Evolutionary conservation across 2,329 filamentous ascomycete species (phyloP).

Genomic region (Cladosporium cucumerinum): DNA sequence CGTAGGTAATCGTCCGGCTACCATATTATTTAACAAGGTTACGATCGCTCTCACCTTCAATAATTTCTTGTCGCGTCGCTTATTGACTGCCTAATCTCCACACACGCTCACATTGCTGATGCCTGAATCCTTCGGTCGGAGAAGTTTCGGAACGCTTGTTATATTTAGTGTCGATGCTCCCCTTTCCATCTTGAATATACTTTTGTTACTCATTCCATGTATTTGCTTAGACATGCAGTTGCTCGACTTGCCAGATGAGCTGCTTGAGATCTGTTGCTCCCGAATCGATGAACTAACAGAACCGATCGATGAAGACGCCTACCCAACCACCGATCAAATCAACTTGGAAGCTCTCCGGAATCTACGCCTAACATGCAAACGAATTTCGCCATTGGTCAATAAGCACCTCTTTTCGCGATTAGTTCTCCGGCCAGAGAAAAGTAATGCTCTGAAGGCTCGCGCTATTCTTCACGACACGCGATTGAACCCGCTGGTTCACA

Average conservation of each 20-base stretch:
- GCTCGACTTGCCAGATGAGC: not conserved
- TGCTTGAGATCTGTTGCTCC: not conserved
- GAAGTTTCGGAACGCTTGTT: not conserved
- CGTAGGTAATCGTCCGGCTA: not conserved
- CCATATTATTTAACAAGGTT: not conserved
- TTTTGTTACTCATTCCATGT: not conserved
- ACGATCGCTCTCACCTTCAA: not conserved
- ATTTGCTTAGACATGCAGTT: not conserved
- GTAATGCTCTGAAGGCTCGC: not conserved
- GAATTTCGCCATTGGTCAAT: not conserved
- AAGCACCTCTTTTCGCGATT: not conserved
- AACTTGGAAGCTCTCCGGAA: not conserved
- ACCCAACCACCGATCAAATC: not conserved
- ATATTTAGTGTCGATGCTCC: not conserved
- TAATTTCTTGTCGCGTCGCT: not conserved
- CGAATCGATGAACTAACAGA: not conserved
- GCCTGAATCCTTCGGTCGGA: not conserved
- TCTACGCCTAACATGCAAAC: slow-evolving; percentile 5
- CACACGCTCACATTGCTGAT: not conserved
- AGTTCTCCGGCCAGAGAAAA: not conserved
- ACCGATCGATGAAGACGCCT: not conserved
- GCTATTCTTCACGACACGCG: not conserved
- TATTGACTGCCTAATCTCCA: not conserved
- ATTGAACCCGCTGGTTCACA: not conserved
- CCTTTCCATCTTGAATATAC: not conserved